A percentile compares a stretch with the other conserved stretches of the same genome.
phyloP scores from a whole-genome alignment of 768 basidiomycete genomes.

The Trametes cingulata region DNA sequence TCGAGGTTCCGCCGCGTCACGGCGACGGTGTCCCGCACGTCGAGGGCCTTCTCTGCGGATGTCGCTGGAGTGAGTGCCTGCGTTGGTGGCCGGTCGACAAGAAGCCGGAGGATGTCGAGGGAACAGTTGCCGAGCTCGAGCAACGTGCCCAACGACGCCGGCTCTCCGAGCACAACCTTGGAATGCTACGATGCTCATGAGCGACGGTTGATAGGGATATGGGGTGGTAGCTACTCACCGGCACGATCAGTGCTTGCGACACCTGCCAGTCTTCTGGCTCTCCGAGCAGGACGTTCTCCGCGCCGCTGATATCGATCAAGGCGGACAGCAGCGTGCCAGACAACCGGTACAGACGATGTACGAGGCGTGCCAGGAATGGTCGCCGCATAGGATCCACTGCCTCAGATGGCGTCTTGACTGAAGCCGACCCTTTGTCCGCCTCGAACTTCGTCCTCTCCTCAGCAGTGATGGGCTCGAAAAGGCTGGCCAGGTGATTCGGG shows the following conservation, averaged over 20 bases:
- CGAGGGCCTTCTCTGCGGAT: slow-evolving; percentile 44
- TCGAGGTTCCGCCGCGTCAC: slow-evolving; percentile 68
- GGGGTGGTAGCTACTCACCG: slow-evolving; percentile 48
- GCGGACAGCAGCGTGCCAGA: slow-evolving; percentile 70
- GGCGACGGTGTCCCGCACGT: slow-evolving; percentile 56
- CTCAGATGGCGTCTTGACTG: slow-evolving; percentile 40
- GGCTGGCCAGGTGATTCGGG: slow-evolving; percentile 81
- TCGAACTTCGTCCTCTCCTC: slow-evolving; percentile 75
- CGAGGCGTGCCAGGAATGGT: slow-evolving; percentile 69
- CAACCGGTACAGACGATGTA: slow-evolving; percentile 71
- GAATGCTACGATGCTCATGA: slow-evolving; percentile 58
- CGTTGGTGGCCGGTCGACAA: slow-evolving; percentile 60
- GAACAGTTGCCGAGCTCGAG: slow-evolving; percentile 82
- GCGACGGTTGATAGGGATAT: neutral
- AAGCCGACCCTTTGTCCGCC: slow-evolving; percentile 46
- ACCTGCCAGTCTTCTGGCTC: slow-evolving; percentile 74
- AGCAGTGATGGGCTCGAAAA: slow-evolving; percentile 75
- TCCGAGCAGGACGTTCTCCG: slow-evolving; percentile 63
- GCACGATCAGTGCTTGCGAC: slow-evolving; percentile 66
- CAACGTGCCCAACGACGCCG: slow-evolving; percentile 82
- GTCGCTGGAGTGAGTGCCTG: slow-evolving; percentile 48
- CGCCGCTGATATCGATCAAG: slow-evolving; percentile 67
- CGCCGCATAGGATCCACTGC: slow-evolving; percentile 64
- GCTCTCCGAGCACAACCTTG: slow-evolving; percentile 80
- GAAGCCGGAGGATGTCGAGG: slow-evolving; percentile 69